phyloP scores from a whole-genome alignment of 805 yeast species.

The Candida saitoana region DNA sequence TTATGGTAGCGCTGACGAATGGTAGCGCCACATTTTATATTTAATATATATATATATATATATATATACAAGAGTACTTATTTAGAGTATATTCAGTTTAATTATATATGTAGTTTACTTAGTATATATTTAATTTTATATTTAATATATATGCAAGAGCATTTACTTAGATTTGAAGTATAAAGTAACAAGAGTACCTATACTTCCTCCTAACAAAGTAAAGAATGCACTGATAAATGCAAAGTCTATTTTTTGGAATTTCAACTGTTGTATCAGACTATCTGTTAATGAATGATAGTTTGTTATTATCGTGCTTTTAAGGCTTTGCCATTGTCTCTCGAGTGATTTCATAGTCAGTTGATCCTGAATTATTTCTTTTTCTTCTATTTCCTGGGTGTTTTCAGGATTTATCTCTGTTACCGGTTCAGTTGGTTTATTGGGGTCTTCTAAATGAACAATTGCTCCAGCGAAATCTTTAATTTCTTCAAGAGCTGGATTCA shows the following conservation, averaged over 20 bases:
- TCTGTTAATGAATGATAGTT: conserved; percentile 16
- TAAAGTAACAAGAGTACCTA: conserved; percentile 18
- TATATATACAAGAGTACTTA: background rate
- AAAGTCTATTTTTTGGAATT: conserved; percentile 21
- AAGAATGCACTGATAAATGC: conserved; percentile 14
- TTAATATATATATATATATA: too few species aligned
- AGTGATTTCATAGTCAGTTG: conserved; percentile 5
- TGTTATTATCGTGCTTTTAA: conserved; percentile 9
- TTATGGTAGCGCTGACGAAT: background rate
- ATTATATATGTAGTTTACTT: too few species aligned
- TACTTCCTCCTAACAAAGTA: conserved; percentile 14
- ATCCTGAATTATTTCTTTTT: background rate
- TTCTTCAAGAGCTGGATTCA: conserved; percentile 1
- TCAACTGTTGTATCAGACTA: conserved; percentile 11
- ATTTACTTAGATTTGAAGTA: conserved; percentile 11
- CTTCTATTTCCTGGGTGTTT: background rate
- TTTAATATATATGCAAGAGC: background rate
- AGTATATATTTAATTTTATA: too few species aligned
- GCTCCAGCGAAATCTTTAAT: conserved; percentile 3
- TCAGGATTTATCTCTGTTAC: background rate
- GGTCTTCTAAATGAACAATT: background rate
- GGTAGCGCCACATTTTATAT: background rate
- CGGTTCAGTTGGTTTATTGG: background rate
- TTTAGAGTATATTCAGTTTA: conserved; percentile 3
- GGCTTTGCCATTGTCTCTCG: conserved; percentile 20